Base-by-base conservation (phyloP, 768 basidiomycete species). In the Rhodosporidiobolus odoratus region DNA sequence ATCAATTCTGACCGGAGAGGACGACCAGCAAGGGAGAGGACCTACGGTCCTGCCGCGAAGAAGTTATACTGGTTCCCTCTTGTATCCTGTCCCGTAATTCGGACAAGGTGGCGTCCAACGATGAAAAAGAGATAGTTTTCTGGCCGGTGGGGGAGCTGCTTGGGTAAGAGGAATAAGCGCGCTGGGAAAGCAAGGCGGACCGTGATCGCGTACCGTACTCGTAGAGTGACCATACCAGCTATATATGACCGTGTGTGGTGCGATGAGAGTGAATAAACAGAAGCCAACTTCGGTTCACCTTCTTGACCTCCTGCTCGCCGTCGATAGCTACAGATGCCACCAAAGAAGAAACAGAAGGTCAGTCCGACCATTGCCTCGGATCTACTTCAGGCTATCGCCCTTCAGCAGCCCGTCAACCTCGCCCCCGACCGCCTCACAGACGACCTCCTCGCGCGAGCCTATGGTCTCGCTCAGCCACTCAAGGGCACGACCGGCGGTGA, bases 31-130 rank as follows among this genome's bases (percentile, higher is more conserved):
- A 12, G 25, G n/a, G 27, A 13, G 62, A 25, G 25, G 47, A 82
- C 89, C 79, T 76, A 92, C 94, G 79, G 70, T 87, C 87, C 82
- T 95, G 94, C 41, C 85, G 85, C 6, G 85, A 86, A 0, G 90
- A 87, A 8, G 85, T 82, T 57, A 97, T 92, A 57, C 88, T 84
- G 0, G 90, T 86, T 0, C 81, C 79, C 0, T 83, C 78, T 73
- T 84, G 86, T 66, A 97, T 88, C 69, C 87, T 82, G 66, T 87
- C 86, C 76, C 88, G 87, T 0, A 97, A 84, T 73, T 91, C 87
- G 64, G 84, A 84, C 6, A 96, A 87, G 1, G 89, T 88, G 58
- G 84, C 83, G 57, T 80, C 77, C 34, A 82, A 78, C 48, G 48
- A 50, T 65, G 86, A 83, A 73, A 88, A 80, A 66, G 88, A 84